These are phyloP conservation scores for Stephania yunnanensis DNA, from an alignment of 164 flowering plant genomes.

Conservation along the genomic window DNA sequence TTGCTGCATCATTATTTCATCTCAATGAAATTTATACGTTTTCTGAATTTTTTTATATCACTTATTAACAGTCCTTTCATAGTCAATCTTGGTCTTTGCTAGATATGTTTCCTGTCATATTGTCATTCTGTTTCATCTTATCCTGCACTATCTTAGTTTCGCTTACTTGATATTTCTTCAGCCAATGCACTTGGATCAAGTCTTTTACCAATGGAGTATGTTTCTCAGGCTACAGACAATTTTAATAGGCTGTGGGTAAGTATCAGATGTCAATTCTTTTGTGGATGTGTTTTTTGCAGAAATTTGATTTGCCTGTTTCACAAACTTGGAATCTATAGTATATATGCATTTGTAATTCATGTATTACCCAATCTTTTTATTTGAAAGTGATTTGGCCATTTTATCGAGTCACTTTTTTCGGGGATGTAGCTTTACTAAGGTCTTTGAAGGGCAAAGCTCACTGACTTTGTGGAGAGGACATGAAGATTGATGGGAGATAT, in stretches of 20 bases:
- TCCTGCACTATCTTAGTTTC: slow-evolving; percentile 1
- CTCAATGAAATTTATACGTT: neutral
- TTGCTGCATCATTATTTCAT: neutral
- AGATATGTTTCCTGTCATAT: neutral
- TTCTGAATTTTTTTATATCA: neutral
- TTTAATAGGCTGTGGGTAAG: slow-evolving; percentile 79
- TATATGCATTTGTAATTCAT: neutral
- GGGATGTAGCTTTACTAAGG: too few relatives aligned
- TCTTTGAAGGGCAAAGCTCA: too few relatives aligned
- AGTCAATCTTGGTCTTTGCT: neutral
- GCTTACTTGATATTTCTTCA: slow-evolving; percentile 20
- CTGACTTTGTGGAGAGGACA: too few relatives aligned
- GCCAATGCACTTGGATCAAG: slow-evolving; percentile 30
- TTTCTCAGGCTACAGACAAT: slow-evolving; percentile 39
- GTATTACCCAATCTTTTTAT: too few relatives aligned
- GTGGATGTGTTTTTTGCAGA: neutral
- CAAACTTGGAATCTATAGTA: neutral
- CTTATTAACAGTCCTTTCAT: neutral
- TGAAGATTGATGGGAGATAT: too few relatives aligned
- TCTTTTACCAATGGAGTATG: slow-evolving; percentile 39
- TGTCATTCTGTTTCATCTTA: neutral
- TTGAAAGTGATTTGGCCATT: too few relatives aligned
- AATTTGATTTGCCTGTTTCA: slow-evolving; percentile 1
- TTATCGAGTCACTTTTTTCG: too few relatives aligned
- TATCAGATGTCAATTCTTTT: neutral